A percentile compares a stretch with the other conserved stretches of the same genome.
Conservation (phyloP, 768 basidiomycete genomes). For the Pisolithus microcarpus region DNA sequence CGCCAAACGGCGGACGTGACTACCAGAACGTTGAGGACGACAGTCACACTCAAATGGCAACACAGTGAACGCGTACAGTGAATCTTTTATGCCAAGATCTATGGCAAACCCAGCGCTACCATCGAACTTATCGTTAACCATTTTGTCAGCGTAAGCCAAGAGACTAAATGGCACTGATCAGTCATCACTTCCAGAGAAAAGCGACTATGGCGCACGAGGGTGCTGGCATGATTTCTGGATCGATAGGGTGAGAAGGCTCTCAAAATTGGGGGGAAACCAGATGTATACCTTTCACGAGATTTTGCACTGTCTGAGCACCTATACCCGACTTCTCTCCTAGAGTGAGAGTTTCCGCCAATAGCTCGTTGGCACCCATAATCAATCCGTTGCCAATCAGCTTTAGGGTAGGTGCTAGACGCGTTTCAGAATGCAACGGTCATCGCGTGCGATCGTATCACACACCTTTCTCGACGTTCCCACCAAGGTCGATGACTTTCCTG, state of each 20-base stretch:
- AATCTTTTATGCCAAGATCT: constrained; percentile 79
- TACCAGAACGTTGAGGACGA: constrained; percentile 10
- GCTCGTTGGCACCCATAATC: constrained; percentile 69
- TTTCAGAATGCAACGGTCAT: neutral
- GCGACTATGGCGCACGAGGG: constrained; percentile 37
- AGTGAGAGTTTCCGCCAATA: constrained; percentile 78
- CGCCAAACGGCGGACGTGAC: constrained; percentile 63
- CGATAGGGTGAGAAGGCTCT: constrained; percentile 9
- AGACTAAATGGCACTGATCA: constrained; percentile 31
- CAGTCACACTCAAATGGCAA: neutral
- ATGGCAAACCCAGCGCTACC: constrained; percentile 63
- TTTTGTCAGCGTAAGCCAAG: constrained; percentile 53
- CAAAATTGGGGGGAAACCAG: neutral
- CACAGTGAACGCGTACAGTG: constrained; percentile 35
- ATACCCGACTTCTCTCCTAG: constrained; percentile 82
- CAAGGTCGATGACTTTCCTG: constrained; percentile 72
- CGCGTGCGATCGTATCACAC: neutral
- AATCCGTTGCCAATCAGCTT: constrained; percentile 79
- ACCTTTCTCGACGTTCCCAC: constrained; percentile 82
- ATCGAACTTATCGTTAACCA: constrained; percentile 63
- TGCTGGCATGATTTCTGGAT: constrained; percentile 59
- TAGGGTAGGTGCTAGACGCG: constrained; percentile 49
- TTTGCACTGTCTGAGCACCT: constrained; percentile 49
- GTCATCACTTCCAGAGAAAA: neutral
- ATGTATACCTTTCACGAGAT: constrained; percentile 48